A percentile compares a stretch with the other conserved stretches of the same genome.
These are phyloP conservation scores for Cercospora canescens DNA, from an alignment of 2,329 filamentous ascomycete genomes.

Conservation along the genomic window DNA sequence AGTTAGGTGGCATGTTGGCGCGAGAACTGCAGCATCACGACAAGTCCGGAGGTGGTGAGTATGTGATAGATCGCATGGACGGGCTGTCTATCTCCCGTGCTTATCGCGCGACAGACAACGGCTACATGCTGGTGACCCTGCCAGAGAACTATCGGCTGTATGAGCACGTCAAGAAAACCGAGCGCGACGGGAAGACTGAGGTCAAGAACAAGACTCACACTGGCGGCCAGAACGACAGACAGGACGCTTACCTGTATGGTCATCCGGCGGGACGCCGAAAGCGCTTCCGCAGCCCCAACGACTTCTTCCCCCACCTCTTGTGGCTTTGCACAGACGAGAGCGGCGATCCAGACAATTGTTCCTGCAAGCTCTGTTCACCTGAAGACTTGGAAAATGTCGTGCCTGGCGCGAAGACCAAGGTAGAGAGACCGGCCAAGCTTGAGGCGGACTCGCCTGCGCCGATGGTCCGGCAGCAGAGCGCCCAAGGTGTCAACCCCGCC, in stretches of 20 bases:
- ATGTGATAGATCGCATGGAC: slow-evolving; percentile 4
- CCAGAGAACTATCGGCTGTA: slow-evolving; percentile 60
- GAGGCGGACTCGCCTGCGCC: slow-evolving; percentile 11
- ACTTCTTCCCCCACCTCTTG: slow-evolving; percentile 61
- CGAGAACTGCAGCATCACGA: slow-evolving; percentile 44
- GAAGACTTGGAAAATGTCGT: slow-evolving; percentile 49
- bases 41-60: slow-evolving; percentile 22
- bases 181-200: slow-evolving; percentile 44
- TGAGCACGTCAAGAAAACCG: slow-evolving; percentile 56
- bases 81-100: not conserved
- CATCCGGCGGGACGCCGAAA: slow-evolving; percentile 59
- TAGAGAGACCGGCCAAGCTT: slow-evolving; percentile 24
- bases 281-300: slow-evolving; percentile 58
- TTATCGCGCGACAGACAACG: slow-evolving; percentile 34
- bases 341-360: slow-evolving; percentile 56
- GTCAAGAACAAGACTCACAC: slow-evolving; percentile 53
- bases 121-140: slow-evolving; percentile 54
- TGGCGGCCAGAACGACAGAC: slow-evolving; percentile 53
- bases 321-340: slow-evolving; percentile 57
- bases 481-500: slow-evolving; percentile 23
- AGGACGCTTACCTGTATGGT: slow-evolving; percentile 62
- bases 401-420: slow-evolving; percentile 24
- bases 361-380: slow-evolving; percentile 59
- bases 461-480: slow-evolving; percentile 10
- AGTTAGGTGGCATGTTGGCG: slow-evolving; percentile 60